A percentile compares a stretch with the other conserved stretches of the same genome.
These are phyloP conservation scores for Sphagnum magellanicum DNA, from an alignment of 228 moss, liverwort and hornwort species.

Conservation along the genomic window DNA sequence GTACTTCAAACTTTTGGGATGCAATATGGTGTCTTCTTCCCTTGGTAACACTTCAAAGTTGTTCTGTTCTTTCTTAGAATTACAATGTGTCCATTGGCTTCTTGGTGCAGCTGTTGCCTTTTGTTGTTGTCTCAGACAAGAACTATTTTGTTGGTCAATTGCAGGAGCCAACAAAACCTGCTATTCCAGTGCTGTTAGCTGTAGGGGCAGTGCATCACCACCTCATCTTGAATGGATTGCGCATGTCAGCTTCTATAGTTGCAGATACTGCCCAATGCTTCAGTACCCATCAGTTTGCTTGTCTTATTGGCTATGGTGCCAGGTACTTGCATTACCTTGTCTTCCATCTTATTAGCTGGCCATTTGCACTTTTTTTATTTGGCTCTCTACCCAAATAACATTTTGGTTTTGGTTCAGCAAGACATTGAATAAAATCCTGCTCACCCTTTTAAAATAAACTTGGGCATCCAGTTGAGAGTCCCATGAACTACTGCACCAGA, in stretches of 20 bases:
- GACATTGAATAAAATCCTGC: too few relatives aligned
- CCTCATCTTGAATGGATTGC: conserved; percentile 84
- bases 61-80: too few relatives aligned
- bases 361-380: too few relatives aligned
- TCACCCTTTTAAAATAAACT: too few relatives aligned
- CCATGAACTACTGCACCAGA: too few relatives aligned
- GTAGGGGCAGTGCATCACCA: conserved; percentile 99
- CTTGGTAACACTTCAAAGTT: too few relatives aligned
- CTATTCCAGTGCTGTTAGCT: conserved; percentile 83
- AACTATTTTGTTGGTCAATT: not conserved
- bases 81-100: too few relatives aligned
- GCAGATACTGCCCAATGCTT: conserved; percentile 92
- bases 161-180: conserved; percentile 73
- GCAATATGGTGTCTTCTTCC: too few relatives aligned
- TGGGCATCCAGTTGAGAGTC: too few relatives aligned
- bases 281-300: conserved; percentile 98
- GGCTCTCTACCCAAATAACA: too few relatives aligned
- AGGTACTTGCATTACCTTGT: conserved; percentile 29
- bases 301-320: conserved; percentile 92
- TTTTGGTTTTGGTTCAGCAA: too few relatives aligned
- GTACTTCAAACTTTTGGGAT: conserved; percentile 13
- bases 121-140: not conserved
- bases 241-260: conserved; percentile 79
- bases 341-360: not conserved
- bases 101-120: not conserved